Base-by-base conservation (phyloP, 495 filamentous ascomycete species). In the Penicillium flavigenum region DNA sequence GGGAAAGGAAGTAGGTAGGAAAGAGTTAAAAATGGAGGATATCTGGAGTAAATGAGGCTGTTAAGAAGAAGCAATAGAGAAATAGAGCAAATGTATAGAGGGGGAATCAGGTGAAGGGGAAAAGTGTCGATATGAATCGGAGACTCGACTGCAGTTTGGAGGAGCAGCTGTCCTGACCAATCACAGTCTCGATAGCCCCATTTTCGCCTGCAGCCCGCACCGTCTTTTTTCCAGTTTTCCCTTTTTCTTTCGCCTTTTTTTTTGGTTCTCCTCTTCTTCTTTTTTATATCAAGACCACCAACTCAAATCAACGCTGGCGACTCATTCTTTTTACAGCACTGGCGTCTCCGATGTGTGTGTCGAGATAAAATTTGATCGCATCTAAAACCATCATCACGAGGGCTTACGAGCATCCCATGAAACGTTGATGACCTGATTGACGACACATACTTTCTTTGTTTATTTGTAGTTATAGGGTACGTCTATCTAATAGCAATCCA, bases 371-470 rank as follows among this genome's bases (percentile, higher is more conserved):
- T 65, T 65, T 43, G 63, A 66, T 84, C 88, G 84, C 89, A 86
- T 90, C 82, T 90, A 98, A 98, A 98, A 98, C 93, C 93, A 91
- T 97, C 85, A 86, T 91, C 88, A 91, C 88, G 93, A 98, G 93
- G 89, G 90, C 86, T 87, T 78, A 81, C 67, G 69, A 76, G 91
- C 87, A 86, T 81, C 74, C 90, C 93, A 98, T 92, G 93, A 98
- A 85, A 80, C 85, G 90, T 73, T 92, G 93, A 96, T 92, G 92
- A 98, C 93, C 93, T 96, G 83, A 88, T 81, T 87, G 86, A 78
- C 83, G 88, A 83, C 75, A 91, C 89, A 92, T 77, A 63, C 56
- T 51, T n/a, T 54, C 31, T 34, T 47, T 47, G 39, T 57, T 54
- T 45, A 50, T 60, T 41, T 34, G 34, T 58, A 53, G 60, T 67